These are phyloP conservation scores for Tulasnella sp. DNA, from an alignment of 768 basidiomycete genomes.

Conservation along the genomic window DNA sequence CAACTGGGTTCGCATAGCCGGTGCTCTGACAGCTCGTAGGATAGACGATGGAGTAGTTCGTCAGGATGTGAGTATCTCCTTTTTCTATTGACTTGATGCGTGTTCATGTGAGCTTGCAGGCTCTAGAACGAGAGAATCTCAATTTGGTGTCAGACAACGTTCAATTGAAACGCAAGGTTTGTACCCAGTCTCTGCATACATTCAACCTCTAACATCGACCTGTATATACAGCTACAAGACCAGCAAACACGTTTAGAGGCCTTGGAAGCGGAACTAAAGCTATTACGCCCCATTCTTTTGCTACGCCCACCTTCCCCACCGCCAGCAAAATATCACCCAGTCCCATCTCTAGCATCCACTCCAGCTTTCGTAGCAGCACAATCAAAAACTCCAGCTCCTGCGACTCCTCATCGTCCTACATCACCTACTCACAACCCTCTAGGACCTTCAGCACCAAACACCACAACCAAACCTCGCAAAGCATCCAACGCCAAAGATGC, in stretches of 20 bases:
- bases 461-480: not conserved
- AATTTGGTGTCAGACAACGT: conserved; percentile 49
- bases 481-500: not conserved
- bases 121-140: conserved; percentile 39
- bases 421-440: not conserved
- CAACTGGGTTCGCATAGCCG: conserved; percentile 52
- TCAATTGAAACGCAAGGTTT: conserved; percentile 46
- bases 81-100: not conserved
- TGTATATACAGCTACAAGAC: conserved; percentile 39
- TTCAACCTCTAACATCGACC: conserved; percentile 11
- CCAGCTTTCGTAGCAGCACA: not conserved
- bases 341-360: too few species aligned
- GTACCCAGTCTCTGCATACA: conserved; percentile 15
- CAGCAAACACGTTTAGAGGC: conserved; percentile 39
- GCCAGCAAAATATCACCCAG: not conserved
- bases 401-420: not conserved
- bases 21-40: conserved; percentile 44
- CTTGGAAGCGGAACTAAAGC: conserved; percentile 51
- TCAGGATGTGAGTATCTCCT: conserved; percentile 1
- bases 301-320: conserved; percentile 37
- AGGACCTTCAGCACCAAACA: too few species aligned
- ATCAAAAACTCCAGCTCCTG: not conserved
- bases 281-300: conserved; percentile 53
- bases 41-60: conserved; percentile 26
- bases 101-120: conserved; percentile 28